phyloP scores from a whole-genome alignment of 1,284 basidiomycete genomes.

The Irpex sp. region DNA sequence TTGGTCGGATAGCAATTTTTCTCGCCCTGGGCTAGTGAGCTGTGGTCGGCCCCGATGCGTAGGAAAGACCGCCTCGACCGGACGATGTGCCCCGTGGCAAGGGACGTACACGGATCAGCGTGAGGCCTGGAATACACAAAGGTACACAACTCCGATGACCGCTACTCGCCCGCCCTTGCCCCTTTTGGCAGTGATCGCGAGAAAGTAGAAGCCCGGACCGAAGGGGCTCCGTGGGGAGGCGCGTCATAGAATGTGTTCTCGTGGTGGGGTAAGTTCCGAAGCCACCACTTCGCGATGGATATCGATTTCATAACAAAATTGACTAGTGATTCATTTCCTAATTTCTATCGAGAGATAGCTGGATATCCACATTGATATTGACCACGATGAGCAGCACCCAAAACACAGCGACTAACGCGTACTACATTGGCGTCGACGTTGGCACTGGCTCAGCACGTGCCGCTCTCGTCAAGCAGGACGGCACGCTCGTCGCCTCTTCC shows the following conservation, averaged over 20 bases:
- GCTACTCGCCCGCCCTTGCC: not conserved
- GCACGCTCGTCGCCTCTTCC: constrained; percentile 76
- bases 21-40: not conserved
- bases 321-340: too few species aligned
- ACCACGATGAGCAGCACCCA: not conserved
- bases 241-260: too few species aligned
- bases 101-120: not conserved
- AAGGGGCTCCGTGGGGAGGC: too few species aligned
- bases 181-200: not conserved
- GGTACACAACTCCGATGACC: not conserved
- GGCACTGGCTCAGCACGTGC: constrained; percentile 95
- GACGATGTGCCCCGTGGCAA: not conserved
- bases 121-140: not conserved
- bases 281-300: not conserved
- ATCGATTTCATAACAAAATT: not conserved
- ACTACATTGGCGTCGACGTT: constrained; percentile 73
- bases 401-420: constrained; percentile 17
- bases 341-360: too few species aligned
- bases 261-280: too few species aligned
- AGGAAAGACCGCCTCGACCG: not conserved
- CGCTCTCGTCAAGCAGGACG: constrained; percentile 74
- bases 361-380: not conserved
- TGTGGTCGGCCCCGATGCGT: not conserved
- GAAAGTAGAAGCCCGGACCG: too few species aligned
- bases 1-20: not conserved